Conservation (phyloP, 768 basidiomycete species). For the Rickenella mellea region DNA sequence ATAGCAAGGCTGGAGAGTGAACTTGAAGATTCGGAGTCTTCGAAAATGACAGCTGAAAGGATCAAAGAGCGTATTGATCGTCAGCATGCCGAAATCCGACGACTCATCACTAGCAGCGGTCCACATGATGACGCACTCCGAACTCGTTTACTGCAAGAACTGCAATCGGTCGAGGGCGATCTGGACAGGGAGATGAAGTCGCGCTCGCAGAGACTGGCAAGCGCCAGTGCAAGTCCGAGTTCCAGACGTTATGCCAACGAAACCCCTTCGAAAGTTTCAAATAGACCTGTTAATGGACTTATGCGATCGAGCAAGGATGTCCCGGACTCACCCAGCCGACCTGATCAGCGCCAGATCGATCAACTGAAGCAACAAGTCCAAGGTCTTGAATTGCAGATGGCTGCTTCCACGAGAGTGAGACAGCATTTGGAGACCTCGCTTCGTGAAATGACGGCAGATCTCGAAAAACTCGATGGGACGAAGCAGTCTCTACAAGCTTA, state of each 20-base stretch:
- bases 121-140: constrained; percentile 57
- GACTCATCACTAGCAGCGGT: constrained; percentile 47
- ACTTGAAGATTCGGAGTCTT: constrained; percentile 45
- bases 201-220: constrained; percentile 22
- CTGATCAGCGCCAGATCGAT: constrained; percentile 37
- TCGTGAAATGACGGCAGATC: constrained; percentile 47
- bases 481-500: constrained; percentile 52
- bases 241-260: constrained; percentile 32
- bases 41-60: constrained; percentile 37
- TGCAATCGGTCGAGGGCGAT: constrained; percentile 51
- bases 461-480: constrained; percentile 58
- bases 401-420: constrained; percentile 55
- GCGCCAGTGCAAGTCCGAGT: constrained; percentile 11
- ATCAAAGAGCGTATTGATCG: constrained; percentile 56
- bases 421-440: constrained; percentile 54
- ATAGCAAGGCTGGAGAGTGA: constrained; percentile 56
- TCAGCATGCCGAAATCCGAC: constrained; percentile 64
- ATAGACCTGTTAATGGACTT: constrained; percentile 19
- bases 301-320: constrained; percentile 26
- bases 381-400: constrained; percentile 58
- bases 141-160: constrained; percentile 48
- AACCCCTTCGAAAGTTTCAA: constrained; percentile 37
- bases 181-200: constrained; percentile 40
- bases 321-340: constrained; percentile 25
- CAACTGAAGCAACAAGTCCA: constrained; percentile 57